phyloP scores from a whole-genome alignment of 257 asterid genomes.

The Solanum infundibuliforme region DNA sequence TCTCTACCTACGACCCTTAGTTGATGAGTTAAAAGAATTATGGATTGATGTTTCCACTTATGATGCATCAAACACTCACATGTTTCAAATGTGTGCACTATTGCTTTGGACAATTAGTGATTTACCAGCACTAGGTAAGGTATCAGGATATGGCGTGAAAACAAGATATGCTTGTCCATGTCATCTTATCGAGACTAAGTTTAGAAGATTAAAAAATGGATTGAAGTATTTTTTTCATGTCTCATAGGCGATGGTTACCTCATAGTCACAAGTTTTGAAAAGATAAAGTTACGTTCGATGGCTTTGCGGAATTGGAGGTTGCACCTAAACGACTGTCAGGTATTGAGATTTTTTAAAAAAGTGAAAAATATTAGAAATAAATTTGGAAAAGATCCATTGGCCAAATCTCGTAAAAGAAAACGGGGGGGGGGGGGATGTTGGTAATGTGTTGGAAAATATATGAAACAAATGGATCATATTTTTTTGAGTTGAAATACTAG shows the following conservation, averaged over 20 bases:
- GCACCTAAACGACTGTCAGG: too few relatives aligned
- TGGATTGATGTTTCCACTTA: not conserved
- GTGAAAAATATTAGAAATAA: not conserved
- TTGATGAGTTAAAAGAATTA: not conserved
- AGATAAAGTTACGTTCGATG: not conserved
- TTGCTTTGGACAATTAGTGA: not conserved
- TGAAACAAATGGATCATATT: too few relatives aligned
- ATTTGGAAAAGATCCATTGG: too few relatives aligned
- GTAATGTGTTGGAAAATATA: too few relatives aligned
- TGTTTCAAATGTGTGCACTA: not conserved
- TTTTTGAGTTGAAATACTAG: too few relatives aligned
- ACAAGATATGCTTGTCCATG: not conserved
- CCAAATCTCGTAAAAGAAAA: too few relatives aligned
- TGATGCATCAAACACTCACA: not conserved
- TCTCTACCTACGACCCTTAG: not conserved
- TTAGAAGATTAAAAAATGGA: not conserved
- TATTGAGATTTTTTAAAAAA: not conserved
- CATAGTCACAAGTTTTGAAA: not conserved
- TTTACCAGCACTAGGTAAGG: not conserved
- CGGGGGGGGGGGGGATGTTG: too few relatives aligned
- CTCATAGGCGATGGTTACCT: not conserved
- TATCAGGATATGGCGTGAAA: not conserved
- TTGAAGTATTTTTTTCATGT: not conserved
- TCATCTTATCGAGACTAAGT: not conserved
- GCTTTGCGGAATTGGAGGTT: too few relatives aligned